phyloP scores from a whole-genome alignment of 2,329 filamentous ascomycete genomes.

The Colletotrichum musae region DNA sequence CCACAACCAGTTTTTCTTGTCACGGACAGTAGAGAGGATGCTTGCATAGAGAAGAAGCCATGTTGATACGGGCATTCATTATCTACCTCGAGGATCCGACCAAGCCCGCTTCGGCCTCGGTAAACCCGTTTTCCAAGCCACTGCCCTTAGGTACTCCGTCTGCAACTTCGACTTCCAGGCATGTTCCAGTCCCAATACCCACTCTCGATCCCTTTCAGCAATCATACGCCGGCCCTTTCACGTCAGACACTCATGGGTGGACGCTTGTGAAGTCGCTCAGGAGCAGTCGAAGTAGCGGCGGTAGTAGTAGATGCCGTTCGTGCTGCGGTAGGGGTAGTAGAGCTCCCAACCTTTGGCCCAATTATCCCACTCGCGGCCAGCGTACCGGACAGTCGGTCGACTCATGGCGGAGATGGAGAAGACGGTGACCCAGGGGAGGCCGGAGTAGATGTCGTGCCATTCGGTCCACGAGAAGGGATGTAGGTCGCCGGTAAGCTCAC shows the following conservation, averaged over 20 bases:
- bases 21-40: neutral
- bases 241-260: neutral
- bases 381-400: conserved; percentile 24
- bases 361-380: conserved; percentile 20
- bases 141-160: neutral
- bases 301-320: conserved; percentile 22
- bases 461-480: conserved; percentile 15
- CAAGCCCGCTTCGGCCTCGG: neutral
- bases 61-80: neutral
- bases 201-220: neutral
- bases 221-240: neutral
- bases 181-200: neutral
- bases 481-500: conserved; percentile 21
- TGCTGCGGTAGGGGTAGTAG: conserved; percentile 23
- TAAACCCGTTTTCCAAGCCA: neutral
- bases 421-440: conserved; percentile 32
- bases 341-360: conserved; percentile 20
- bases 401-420: conserved; percentile 7
- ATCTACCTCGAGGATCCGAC: conserved; percentile 1
- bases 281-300: conserved; percentile 36
- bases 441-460: conserved; percentile 27
- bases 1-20: neutral
- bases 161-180: neutral
- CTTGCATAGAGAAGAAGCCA: conserved; percentile 9
- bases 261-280: neutral